phyloP scores from a whole-genome alignment of 441 rosid species.

The Gossypium laxum region DNA sequence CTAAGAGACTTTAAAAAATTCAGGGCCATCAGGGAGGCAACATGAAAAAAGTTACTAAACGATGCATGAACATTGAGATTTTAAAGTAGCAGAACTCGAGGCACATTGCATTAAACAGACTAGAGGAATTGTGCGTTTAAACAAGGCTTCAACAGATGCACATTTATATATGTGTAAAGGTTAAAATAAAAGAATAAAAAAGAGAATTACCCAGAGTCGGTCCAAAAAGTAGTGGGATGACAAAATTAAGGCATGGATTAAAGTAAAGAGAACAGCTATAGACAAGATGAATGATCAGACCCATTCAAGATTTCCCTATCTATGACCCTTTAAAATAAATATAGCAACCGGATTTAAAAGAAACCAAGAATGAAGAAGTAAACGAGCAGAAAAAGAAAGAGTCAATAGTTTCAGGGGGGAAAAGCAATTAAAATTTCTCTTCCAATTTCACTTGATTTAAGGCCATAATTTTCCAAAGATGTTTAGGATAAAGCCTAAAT shows the following conservation, averaged over 20 bases:
- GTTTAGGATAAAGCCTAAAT: neutral
- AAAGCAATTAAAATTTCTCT: neutral
- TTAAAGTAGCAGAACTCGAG: neutral
- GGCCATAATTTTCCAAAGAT: neutral
- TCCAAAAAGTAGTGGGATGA: neutral
- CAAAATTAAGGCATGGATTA: neutral
- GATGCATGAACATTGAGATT: neutral
- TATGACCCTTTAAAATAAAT: conserved; percentile 1
- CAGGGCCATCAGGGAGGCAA: neutral
- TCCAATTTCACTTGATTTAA: neutral
- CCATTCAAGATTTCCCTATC: neutral
- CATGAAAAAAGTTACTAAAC: neutral
- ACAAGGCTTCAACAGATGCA: neutral
- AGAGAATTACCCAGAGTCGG: neutral
- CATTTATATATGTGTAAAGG: neutral
- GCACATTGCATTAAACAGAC: neutral
- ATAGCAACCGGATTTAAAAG: neutral
- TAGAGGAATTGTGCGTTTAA: neutral
- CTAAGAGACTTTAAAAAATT: neutral
- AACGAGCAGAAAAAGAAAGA: neutral
- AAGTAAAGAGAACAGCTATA: conserved; percentile 5
- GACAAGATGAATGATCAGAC: conserved; percentile 11
- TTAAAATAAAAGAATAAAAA: neutral
- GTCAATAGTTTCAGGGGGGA: neutral
- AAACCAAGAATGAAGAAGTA: neutral